Evolutionary conservation across 2,329 filamentous ascomycete genomes (phyloP).

Genomic region (Raffaelea albimanens): DNA sequence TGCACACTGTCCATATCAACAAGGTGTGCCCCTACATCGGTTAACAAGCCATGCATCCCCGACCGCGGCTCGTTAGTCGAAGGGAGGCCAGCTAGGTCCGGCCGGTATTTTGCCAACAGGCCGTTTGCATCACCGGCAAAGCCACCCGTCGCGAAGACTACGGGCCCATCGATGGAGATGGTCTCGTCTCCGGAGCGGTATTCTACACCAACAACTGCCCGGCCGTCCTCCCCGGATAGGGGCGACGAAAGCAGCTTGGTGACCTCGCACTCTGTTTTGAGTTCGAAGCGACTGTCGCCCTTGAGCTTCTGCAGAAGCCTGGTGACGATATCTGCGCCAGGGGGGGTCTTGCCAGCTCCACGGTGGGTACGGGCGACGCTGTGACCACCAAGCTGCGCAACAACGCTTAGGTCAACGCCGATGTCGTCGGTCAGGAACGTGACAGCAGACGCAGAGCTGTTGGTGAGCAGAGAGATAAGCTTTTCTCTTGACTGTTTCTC

Average conservation of each 20-base stretch:
- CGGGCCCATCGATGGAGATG: conserved; percentile 66
- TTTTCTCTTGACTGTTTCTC: conserved; percentile 19
- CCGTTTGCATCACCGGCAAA: conserved; percentile 94
- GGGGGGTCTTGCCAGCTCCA: conserved; percentile 98
- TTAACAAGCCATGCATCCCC: conserved; percentile 60
- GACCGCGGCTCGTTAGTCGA: conserved; percentile 61
- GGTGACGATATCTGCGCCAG: conserved; percentile 99
- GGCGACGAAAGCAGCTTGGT: conserved; percentile 32
- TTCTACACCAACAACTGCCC: conserved; percentile 68
- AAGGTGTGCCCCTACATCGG: conserved; percentile 87
- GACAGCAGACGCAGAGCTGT: conserved; percentile 92
- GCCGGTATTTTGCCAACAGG: conserved; percentile 87
- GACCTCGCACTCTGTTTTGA: conserved; percentile 44
- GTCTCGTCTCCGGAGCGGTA: conserved; percentile 74
- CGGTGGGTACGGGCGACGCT: conserved; percentile 94
- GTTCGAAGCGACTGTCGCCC: conserved; percentile 32
- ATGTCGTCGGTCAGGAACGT: conserved; percentile 99
- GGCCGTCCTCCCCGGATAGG: conserved; percentile 4
- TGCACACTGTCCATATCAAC: conserved; percentile 99
- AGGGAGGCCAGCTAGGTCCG: conserved; percentile 82
- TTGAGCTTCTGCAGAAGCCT: conserved; percentile 51
- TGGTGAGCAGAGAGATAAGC: conserved; percentile 96
- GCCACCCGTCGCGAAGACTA: conserved; percentile 89
- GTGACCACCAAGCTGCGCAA: conserved; percentile 86
- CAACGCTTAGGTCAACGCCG: conserved; percentile 92